Evolutionary conservation across 768 basidiomycete genomes (phyloP).

Genomic region (Lanmaoa rubissima): DNA sequence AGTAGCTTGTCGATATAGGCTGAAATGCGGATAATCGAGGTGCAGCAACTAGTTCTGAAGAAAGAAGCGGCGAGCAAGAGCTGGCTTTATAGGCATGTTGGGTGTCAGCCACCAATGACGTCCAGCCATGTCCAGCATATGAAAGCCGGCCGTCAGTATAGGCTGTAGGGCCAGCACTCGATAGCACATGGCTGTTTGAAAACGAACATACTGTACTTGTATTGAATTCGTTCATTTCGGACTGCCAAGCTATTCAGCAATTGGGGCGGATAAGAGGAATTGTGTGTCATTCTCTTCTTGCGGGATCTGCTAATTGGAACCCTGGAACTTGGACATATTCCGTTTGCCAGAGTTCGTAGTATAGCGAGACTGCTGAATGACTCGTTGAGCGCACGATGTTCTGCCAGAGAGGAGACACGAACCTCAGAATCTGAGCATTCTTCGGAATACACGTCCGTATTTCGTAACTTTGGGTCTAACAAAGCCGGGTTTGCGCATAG

Average conservation of each 20-base stretch:
- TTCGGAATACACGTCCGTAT: not conserved
- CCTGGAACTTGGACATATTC: not conserved
- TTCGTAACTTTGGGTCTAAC: not conserved
- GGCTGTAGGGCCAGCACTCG: no score
- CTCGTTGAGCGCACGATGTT: not conserved
- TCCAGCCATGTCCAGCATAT: not conserved
- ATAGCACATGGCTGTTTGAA: not conserved
- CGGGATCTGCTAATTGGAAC: not conserved
- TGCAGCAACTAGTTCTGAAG: not conserved
- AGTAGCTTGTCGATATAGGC: no score
- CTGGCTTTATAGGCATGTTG: slow-evolving; percentile 1
- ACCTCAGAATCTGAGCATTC: not conserved
- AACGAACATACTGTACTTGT: not conserved
- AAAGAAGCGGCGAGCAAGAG: not conserved
- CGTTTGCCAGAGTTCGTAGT: not conserved
- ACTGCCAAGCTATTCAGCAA: not conserved
- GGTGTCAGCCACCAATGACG: slow-evolving; percentile 10
- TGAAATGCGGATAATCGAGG: not conserved
- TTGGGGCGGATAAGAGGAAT: not conserved
- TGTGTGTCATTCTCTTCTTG: not conserved
- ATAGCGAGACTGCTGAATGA: not conserved
- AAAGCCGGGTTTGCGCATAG: not conserved
- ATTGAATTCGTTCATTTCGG: not conserved
- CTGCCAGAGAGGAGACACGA: not conserved
- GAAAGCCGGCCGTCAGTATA: not conserved